A percentile compares a stretch with the other conserved stretches of the same genome.
Conservation (phyloP, 140 eudicot genomes). For the Flaveria floridana region DNA sequence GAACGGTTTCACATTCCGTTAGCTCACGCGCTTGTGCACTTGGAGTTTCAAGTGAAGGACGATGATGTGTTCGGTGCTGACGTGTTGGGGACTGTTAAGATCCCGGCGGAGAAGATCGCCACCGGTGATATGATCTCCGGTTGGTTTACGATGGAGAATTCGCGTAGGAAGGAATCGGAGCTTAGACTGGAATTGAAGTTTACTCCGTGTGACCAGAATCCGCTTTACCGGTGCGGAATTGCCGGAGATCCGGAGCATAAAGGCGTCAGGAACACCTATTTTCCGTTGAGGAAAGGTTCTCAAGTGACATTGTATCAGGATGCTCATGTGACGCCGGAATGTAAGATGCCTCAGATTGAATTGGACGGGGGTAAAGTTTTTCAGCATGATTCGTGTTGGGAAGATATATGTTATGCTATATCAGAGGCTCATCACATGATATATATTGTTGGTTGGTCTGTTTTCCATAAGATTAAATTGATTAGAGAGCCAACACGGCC, state of each 20-base stretch:
- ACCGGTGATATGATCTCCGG: conserved; percentile 53
- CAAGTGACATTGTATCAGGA: conserved; percentile 79
- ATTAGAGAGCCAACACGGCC: conserved; percentile 81
- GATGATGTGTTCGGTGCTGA: conserved; percentile 84
- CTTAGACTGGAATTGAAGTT: conserved; percentile 53
- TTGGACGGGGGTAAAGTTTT: conserved; percentile 60
- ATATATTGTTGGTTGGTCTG: conserved; percentile 92
- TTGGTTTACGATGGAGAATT: conserved; percentile 68
- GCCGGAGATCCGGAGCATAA: conserved; percentile 64
- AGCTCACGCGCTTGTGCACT: conserved; percentile 55
- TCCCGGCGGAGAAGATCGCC: conserved; percentile 54
- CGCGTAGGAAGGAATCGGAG: conserved; percentile 54
- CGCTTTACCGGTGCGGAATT: conserved; percentile 55
- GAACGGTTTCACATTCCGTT: conserved; percentile 61
- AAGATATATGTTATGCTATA: conserved; percentile 83
- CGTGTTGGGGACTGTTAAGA: conserved; percentile 52
- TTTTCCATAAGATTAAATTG: conserved; percentile 69
- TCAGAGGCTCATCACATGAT: conserved; percentile 93
- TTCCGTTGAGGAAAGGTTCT: conserved; percentile 74
- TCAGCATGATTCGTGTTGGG: conserved; percentile 71
- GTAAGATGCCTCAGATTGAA: conserved; percentile 54
- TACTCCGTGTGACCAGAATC: conserved; percentile 53
- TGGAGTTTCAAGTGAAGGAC: conserved; percentile 82
- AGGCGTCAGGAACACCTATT: conserved; percentile 67
- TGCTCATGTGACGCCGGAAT: conserved; percentile 58